Percentiles rank a stretch among this genome's conserved stretches.
These are phyloP conservation scores for Penicillium decumbens DNA, from an alignment of 2,329 filamentous ascomycete genomes.

Conservation along the genomic window DNA sequence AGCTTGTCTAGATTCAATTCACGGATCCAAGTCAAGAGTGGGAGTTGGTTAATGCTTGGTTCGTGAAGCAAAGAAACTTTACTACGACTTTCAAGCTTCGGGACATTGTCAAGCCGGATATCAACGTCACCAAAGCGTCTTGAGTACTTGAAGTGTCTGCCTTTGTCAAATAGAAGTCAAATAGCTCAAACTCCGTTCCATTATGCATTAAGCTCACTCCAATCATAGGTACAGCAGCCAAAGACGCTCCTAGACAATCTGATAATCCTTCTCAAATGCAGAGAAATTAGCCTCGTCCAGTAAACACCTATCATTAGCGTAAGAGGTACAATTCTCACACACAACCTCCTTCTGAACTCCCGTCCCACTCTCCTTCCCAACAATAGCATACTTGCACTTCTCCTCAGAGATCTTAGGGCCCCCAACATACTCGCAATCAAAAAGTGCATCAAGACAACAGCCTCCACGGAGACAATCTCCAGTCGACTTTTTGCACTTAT, in stretches of 20 bases:
- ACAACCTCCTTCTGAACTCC: not conserved
- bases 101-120: slow-evolving; percentile 4
- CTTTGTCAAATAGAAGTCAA: not conserved
- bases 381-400: not conserved
- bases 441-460: not conserved
- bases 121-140: not conserved
- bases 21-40: slow-evolving; percentile 5
- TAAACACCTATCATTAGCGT: not conserved
- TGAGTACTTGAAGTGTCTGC: too few species aligned
- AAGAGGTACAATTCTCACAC: not conserved
- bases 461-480: not conserved
- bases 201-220: not conserved
- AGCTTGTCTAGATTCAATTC: not conserved
- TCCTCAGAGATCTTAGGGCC: not conserved
- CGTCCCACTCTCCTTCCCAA: not conserved
- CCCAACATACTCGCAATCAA: not conserved
- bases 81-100: slow-evolving; percentile 5
- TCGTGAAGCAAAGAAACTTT: slow-evolving; percentile 8
- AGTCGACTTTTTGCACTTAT: not conserved
- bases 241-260: not conserved
- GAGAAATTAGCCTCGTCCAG: not conserved
- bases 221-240: not conserved
- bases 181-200: too few species aligned
- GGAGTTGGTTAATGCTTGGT: slow-evolving; percentile 9
- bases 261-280: not conserved